Evolutionary conservation across 2,329 filamentous ascomycete species (phyloP), one percentile per base, ranked within the genome.

Genomic region (Cylindrodendrum hubeiense): DNA sequence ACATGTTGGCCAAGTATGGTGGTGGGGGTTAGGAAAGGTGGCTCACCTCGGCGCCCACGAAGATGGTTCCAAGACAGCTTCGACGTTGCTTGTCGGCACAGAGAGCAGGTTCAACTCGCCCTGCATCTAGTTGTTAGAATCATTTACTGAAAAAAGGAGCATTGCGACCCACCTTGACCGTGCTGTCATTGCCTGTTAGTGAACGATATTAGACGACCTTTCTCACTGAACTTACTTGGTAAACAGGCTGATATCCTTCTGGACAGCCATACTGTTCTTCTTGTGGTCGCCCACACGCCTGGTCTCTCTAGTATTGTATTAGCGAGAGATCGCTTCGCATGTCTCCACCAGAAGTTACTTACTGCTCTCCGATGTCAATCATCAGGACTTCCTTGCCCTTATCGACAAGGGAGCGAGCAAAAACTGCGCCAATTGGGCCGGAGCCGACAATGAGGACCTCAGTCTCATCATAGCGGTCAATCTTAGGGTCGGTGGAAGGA

Each of bases 371-470:
- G 15, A 60, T 30, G 17, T 60, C 57, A 46, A 60, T 46, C 57
- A 60, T 60, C 49, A 46, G 2, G 4, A 60, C 57, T 19, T 53
- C 26, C 10, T 24, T 28, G 2, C 34, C 47, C 3, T n/a, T 12
- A 12, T 52, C 37, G 19, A 60, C 47, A 22, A 60, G 47, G 12
- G 34, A 34, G n/a, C 47, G 47, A 3, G 57, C 57, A 28, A 60
- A 60, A 26, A 52, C n/a, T 8, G 57, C 57, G 4, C 57, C 57
- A 24, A 60, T 34, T 2, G 57, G 57, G 26, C 57, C 57, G 13
- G 57, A 60, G 17, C 57, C 57, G 5, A 60, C 57, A 19, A 60
- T 53, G n/a, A 60, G 57, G 28, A 60, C 37, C 6, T 60, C 57
- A n/a, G 37, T 19, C 3, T 53, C 19, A 30, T 53, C 19, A 24